Evolutionary conservation across 495 filamentous ascomycete species (phyloP).

Genomic region (Hypoxylon subgilvum): DNA sequence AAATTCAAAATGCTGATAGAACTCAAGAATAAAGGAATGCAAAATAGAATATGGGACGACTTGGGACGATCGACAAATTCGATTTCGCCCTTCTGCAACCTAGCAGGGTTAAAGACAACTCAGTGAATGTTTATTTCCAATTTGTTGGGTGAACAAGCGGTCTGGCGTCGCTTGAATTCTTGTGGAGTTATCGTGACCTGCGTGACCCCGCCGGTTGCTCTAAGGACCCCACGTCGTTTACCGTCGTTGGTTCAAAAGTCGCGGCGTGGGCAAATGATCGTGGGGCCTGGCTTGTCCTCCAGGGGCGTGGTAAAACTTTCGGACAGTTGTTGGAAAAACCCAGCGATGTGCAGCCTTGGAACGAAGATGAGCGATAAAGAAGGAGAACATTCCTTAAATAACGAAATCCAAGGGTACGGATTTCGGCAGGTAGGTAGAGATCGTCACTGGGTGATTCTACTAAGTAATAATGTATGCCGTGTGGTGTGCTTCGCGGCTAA

Average conservation of each 20-base stretch:
- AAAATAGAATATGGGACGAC: slow-evolving; percentile 4
- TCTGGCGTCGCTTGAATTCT: slow-evolving; percentile 35
- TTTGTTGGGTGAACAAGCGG: slow-evolving; percentile 39
- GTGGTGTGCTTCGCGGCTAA: slow-evolving; percentile 22
- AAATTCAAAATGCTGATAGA: background rate
- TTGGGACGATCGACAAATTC: slow-evolving; percentile 12
- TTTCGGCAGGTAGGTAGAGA: slow-evolving; percentile 4
- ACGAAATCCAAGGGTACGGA: background rate
- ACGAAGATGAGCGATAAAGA: slow-evolving; percentile 4
- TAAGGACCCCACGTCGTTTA: slow-evolving; percentile 28
- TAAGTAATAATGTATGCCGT: too few relatives aligned
- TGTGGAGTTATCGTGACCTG: slow-evolving; percentile 36
- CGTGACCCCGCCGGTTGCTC: slow-evolving; percentile 24
- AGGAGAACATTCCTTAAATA: slow-evolving; percentile 10
- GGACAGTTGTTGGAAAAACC: slow-evolving; percentile 10
- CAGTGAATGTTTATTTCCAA: slow-evolving; percentile 25
- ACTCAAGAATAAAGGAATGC: slow-evolving; percentile 11
- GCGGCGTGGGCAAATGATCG: slow-evolving; percentile 7
- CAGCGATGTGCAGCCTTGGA: slow-evolving; percentile 9
- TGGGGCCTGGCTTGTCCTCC: slow-evolving; percentile 1
- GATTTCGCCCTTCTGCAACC: slow-evolving; percentile 21
- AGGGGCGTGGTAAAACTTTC: slow-evolving; percentile 2
- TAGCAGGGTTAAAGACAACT: slow-evolving; percentile 22
- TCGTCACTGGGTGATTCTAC: slow-evolving; percentile 13
- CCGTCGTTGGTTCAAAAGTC: slow-evolving; percentile 16